These are phyloP conservation scores for Psilocybe subaeruginosa DNA, from an alignment of 768 basidiomycete genomes.

Conservation along the genomic window DNA sequence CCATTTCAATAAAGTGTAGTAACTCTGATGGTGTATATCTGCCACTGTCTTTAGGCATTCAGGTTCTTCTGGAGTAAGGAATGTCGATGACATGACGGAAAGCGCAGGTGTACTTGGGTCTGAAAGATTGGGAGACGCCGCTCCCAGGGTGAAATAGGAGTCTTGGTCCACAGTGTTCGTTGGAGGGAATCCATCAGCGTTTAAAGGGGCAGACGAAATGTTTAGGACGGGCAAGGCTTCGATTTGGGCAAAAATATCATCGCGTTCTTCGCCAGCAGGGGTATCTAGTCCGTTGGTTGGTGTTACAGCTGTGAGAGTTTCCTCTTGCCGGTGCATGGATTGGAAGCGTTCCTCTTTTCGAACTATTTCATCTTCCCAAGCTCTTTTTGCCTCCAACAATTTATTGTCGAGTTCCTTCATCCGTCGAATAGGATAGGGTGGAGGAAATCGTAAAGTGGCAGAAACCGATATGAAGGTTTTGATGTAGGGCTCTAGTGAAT, in stretches of 20 bases:
- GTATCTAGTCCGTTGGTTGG: conserved; percentile 17
- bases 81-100: conserved; percentile 7
- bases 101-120: conserved; percentile 15
- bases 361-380: conserved; percentile 88
- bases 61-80: conserved; percentile 32
- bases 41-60: conserved; percentile 59
- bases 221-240: conserved; percentile 49
- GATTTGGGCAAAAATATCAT: conserved; percentile 71
- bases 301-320: conserved; percentile 36
- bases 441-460: conserved; percentile 88
- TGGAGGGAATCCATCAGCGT: conserved; percentile 33
- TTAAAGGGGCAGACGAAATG: conserved; percentile 45
- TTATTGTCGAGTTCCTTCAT: conserved; percentile 91
- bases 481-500: conserved; percentile 82
- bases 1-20: conserved; percentile 69
- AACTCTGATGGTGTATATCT: conserved; percentile 79
- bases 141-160: conserved; percentile 31
- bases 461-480: conserved; percentile 93
- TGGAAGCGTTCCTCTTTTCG: conserved; percentile 70
- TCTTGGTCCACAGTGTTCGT: conserved; percentile 30
- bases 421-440: conserved; percentile 83
- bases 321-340: conserved; percentile 43
- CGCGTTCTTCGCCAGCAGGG: conserved; percentile 26
- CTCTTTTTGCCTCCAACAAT: conserved; percentile 67
- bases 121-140: conserved; percentile 15